Conservation (phyloP, 805 yeast genomes). For the Hanseniaspora clermontiae region DNA sequence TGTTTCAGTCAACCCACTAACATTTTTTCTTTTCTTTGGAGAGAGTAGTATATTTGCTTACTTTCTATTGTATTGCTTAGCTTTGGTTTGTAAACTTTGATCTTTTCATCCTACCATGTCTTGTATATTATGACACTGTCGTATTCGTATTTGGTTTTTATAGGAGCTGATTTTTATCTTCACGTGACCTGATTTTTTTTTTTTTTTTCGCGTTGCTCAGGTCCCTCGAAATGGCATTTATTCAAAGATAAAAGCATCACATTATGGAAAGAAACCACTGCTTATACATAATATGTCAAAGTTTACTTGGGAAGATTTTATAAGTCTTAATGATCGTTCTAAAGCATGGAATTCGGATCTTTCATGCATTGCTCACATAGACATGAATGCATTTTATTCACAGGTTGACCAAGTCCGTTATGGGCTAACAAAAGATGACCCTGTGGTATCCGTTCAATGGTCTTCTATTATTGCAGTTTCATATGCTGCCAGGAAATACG, state of each 20-base stretch:
- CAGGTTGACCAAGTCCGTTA: conserved; percentile 79
- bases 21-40: not conserved
- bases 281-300: too few species aligned
- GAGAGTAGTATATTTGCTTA: not conserved
- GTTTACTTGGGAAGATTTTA: conserved; percentile 39
- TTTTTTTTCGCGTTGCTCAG: too few species aligned
- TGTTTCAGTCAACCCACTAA: conserved; percentile 32
- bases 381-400: conserved; percentile 90
- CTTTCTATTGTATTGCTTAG: too few species aligned
- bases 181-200: too few species aligned
- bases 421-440: conserved; percentile 51
- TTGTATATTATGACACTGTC: too few species aligned
- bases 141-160: too few species aligned
- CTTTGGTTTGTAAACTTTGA: too few species aligned
- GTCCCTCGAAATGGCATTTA: too few species aligned
- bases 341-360: conserved; percentile 53
- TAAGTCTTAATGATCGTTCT: conserved; percentile 34
- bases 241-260: too few species aligned
- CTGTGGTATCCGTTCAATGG: conserved; percentile 95
- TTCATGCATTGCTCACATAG: conserved; percentile 72
- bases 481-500: conserved; percentile 76
- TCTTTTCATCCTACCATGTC: too few species aligned
- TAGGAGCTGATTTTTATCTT: too few species aligned
- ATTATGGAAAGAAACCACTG: too few species aligned
- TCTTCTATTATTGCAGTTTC: conserved; percentile 75